phyloP scores from a whole-genome alignment of 257 asterid genomes.

The Verbena officinalis region DNA sequence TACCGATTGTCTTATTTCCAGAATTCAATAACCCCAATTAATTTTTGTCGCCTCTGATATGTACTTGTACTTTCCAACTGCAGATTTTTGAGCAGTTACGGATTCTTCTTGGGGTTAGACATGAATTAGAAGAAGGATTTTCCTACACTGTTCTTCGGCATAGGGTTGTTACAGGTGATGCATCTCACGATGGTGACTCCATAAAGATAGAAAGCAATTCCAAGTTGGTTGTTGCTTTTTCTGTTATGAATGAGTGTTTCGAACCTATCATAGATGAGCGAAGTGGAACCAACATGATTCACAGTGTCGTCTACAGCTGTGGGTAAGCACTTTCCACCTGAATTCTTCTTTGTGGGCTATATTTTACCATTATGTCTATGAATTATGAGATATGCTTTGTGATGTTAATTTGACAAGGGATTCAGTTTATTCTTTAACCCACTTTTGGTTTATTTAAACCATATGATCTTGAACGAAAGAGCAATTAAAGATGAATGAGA shows the following conservation, averaged over 20 bases:
- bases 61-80: conserved; percentile 29
- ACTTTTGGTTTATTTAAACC: conserved; percentile 20
- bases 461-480: conserved; percentile 16
- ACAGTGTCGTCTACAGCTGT: conserved; percentile 60
- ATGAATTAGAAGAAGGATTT: conserved; percentile 74
- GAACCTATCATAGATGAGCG: conserved; percentile 61
- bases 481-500: conserved; percentile 13
- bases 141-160: conserved; percentile 73
- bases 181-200: conserved; percentile 37
- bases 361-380: conserved; percentile 1
- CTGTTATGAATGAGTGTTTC: conserved; percentile 70
- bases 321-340: conserved; percentile 50
- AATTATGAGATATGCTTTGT: conserved; percentile 13
- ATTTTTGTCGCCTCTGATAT: neutral
- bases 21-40: conserved; percentile 6
- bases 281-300: conserved; percentile 66
- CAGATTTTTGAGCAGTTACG: conserved; percentile 73
- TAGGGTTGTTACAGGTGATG: conserved; percentile 47
- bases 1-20: conserved; percentile 8
- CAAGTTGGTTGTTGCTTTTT: conserved; percentile 64
- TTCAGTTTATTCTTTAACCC: neutral
- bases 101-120: conserved; percentile 69
- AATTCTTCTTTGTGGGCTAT: conserved; percentile 18
- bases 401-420: conserved; percentile 20
- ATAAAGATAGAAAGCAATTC: conserved; percentile 53